Evolutionary conservation across 1,284 basidiomycete genomes (phyloP).

Genomic region (Boletus semigastroideus): DNA sequence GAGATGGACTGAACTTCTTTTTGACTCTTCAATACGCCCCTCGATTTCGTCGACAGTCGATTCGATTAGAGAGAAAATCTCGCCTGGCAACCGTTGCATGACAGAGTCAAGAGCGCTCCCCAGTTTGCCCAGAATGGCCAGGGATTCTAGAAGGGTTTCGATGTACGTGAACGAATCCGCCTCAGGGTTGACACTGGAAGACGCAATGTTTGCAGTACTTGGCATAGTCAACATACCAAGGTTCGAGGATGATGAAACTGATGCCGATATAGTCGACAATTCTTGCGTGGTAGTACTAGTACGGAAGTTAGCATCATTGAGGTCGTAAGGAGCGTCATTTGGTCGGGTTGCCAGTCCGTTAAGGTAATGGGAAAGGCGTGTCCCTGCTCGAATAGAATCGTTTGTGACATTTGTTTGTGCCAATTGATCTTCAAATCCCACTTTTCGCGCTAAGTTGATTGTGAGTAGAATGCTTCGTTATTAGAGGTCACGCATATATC

Average conservation of each 20-base stretch:
- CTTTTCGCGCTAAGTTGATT: slow-evolving; percentile 47
- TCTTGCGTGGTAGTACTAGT: slow-evolving; percentile 28
- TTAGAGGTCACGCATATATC: slow-evolving; percentile 49
- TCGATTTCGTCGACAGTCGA: slow-evolving; percentile 88
- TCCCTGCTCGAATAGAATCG: slow-evolving; percentile 34
- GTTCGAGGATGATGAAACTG: slow-evolving; percentile 28
- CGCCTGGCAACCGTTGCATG: slow-evolving; percentile 79
- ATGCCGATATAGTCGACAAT: slow-evolving; percentile 28
- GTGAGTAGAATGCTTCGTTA: slow-evolving; percentile 4
- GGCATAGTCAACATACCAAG: slow-evolving; percentile 19
- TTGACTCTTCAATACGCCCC: slow-evolving; percentile 78
- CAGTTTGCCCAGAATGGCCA: slow-evolving; percentile 88
- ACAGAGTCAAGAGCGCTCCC: slow-evolving; percentile 85
- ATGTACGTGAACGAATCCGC: slow-evolving; percentile 93
- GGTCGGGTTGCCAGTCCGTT: slow-evolving; percentile 71
- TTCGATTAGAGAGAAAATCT: slow-evolving; percentile 88
- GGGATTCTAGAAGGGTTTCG: slow-evolving; percentile 90
- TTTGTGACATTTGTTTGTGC: slow-evolving; percentile 28
- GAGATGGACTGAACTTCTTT: slow-evolving; percentile 50
- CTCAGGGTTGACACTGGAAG: slow-evolving; percentile 69
- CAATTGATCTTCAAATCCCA: slow-evolving; percentile 58
- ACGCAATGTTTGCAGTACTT: slow-evolving; percentile 14
- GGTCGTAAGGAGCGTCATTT: slow-evolving; percentile 77
- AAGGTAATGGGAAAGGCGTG: slow-evolving; percentile 65
- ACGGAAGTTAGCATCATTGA: slow-evolving; percentile 54